A percentile compares a stretch with the other conserved stretches of the same genome.
Conservation (phyloP, 495 filamentous ascomycete genomes). For the Bacidia gigantensis region DNA sequence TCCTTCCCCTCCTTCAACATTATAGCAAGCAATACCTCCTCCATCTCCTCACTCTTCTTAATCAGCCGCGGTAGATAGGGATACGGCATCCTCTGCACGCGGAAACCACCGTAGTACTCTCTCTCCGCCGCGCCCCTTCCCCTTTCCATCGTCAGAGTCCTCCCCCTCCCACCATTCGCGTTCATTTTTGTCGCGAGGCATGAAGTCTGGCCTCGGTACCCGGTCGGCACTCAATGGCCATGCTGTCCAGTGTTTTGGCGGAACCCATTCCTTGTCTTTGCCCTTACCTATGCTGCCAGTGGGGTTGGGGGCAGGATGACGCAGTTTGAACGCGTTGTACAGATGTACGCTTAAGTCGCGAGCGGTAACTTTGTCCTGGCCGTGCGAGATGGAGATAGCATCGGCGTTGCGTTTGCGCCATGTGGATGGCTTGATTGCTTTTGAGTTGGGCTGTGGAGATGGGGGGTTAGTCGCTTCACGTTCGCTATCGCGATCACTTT, state of each 20-base stretch:
- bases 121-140: too few relatives aligned
- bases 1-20: constrained; percentile 53
- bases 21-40: constrained; percentile 50
- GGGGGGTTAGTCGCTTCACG: background rate
- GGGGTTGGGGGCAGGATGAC: constrained; percentile 20
- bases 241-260: constrained; percentile 52
- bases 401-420: constrained; percentile 45
- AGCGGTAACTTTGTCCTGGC: constrained; percentile 41
- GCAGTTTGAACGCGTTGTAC: constrained; percentile 56
- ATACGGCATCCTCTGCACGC: background rate
- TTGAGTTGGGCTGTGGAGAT: background rate
- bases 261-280: constrained; percentile 22
- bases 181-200: constrained; percentile 27
- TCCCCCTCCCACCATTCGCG: constrained; percentile 28
- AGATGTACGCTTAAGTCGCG: constrained; percentile 60
- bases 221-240: constrained; percentile 54
- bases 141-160: constrained; percentile 21
- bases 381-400: constrained; percentile 43
- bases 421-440: too few relatives aligned
- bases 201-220: constrained; percentile 24
- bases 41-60: constrained; percentile 42
- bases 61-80: background rate
- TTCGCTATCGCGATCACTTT: background rate
- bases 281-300: constrained; percentile 14
- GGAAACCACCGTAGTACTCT: background rate